A percentile compares a stretch with the other conserved stretches of the same genome.
phyloP scores from a whole-genome alignment of 2,329 filamentous ascomycete species.

The Colletotrichum melonis region DNA sequence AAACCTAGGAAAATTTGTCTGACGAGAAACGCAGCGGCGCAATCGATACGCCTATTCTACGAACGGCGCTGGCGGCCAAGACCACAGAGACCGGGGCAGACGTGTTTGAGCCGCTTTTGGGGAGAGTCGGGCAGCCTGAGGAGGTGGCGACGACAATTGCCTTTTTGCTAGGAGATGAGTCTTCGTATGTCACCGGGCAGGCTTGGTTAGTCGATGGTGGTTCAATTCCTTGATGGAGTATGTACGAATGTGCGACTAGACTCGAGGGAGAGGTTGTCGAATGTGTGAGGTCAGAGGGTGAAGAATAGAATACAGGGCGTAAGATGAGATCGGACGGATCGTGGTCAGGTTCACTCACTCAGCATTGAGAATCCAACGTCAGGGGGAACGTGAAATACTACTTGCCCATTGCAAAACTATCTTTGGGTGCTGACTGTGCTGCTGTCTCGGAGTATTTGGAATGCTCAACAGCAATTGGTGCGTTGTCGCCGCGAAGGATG shows the following conservation, averaged over 20 bases:
- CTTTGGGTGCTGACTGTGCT: not conserved
- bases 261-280: not conserved
- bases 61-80: constrained; percentile 1
- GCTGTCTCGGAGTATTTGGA: not conserved
- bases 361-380: too few relatives aligned
- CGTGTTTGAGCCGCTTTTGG: constrained; percentile 24
- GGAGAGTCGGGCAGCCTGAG: constrained; percentile 40
- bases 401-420: not conserved
- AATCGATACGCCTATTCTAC: constrained; percentile 32
- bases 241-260: not conserved
- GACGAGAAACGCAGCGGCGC: constrained; percentile 12
- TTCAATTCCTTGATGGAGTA: constrained; percentile 1
- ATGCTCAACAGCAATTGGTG: not conserved
- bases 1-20: not conserved
- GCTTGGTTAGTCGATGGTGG: constrained; percentile 43
- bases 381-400: not conserved
- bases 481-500: not conserved
- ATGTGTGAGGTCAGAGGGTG: not conserved
- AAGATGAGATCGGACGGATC: not conserved
- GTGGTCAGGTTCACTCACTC: not conserved
- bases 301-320: too few relatives aligned
- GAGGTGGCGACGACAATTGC: constrained; percentile 43
- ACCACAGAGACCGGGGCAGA: constrained; percentile 5
- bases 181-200: constrained; percentile 42
- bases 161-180: constrained; percentile 42